Evolutionary conservation across 106 monocot genomes (phyloP).

Genomic region (Alisma plantagoaquatica): DNA sequence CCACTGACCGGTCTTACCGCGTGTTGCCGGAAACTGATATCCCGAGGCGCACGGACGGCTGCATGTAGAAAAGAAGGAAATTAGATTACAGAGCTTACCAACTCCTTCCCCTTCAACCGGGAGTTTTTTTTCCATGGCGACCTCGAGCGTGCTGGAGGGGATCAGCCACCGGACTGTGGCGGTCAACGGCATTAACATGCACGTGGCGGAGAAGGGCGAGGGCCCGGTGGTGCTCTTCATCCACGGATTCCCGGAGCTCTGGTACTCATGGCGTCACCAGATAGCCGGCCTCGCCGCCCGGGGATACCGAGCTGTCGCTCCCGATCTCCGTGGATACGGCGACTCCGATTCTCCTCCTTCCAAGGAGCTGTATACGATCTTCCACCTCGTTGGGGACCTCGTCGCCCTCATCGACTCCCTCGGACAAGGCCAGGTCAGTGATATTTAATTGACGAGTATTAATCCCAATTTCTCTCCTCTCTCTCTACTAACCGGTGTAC

Average conservation of each 20-base stretch:
- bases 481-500: not conserved
- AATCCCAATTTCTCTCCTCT: not conserved
- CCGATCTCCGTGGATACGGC: conserved; percentile 66
- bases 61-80: too few relatives aligned
- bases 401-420: conserved; percentile 32
- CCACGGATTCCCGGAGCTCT: conserved; percentile 72
- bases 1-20: too few relatives aligned
- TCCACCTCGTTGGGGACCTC: conserved; percentile 43
- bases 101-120: too few relatives aligned
- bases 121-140: too few relatives aligned
- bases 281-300: conserved; percentile 30
- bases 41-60: too few relatives aligned
- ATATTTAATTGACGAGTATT: not conserved
- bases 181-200: conserved; percentile 54
- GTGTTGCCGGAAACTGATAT: too few relatives aligned
- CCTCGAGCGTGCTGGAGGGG: too few relatives aligned
- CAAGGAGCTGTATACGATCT: conserved; percentile 9
- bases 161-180: conserved; percentile 21
- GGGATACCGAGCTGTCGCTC: conserved; percentile 50
- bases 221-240: conserved; percentile 39
- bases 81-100: too few relatives aligned
- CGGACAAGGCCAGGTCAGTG: conserved; percentile 28
- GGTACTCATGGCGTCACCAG: conserved; percentile 79
- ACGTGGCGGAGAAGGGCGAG: conserved; percentile 57
- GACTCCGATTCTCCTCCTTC: conserved; percentile 25